These are phyloP conservation scores for Mucuna pruriens DNA, from an alignment of 306 rosid genomes.

Conservation along the genomic window DNA sequence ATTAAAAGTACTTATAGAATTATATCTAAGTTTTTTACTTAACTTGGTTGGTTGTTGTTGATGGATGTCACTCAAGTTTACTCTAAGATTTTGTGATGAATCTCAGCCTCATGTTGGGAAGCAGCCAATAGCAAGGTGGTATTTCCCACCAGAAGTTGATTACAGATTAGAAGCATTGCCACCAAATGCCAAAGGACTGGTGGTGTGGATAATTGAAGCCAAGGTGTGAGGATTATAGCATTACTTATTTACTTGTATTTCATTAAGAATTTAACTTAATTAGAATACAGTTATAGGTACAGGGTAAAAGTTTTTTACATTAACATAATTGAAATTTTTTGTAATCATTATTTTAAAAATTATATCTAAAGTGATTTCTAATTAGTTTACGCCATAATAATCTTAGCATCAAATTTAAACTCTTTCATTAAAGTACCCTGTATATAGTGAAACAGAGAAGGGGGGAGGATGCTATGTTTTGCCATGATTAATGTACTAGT, in stretches of 20 bases:
- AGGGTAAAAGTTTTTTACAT: too few species aligned
- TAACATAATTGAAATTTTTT: too few species aligned
- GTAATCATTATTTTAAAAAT: too few species aligned
- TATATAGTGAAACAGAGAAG: background rate
- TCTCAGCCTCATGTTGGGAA: slow-evolving; percentile 55
- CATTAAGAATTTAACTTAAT: background rate
- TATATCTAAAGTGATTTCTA: too few species aligned
- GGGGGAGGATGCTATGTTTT: background rate
- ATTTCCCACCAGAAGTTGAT: slow-evolving; percentile 96
- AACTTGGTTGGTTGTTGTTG: background rate
- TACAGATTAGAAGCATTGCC: slow-evolving; percentile 90
- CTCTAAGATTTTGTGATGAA: background rate
- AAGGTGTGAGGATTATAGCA: slow-evolving; percentile 42
- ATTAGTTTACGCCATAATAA: background rate
- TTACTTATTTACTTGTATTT: background rate
- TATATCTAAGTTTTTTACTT: too few species aligned
- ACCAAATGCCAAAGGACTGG: slow-evolving; percentile 70
- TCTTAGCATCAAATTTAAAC: background rate
- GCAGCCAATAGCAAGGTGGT: slow-evolving; percentile 82
- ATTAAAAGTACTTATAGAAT: too few species aligned
- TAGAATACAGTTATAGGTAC: too few species aligned
- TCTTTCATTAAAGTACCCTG: background rate
- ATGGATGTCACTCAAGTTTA: background rate
- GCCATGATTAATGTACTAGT: background rate
- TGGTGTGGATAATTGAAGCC: slow-evolving; percentile 57